These are phyloP conservation scores for Comarum palustre DNA, from an alignment of 306 rosid species.

Conservation along the genomic window DNA sequence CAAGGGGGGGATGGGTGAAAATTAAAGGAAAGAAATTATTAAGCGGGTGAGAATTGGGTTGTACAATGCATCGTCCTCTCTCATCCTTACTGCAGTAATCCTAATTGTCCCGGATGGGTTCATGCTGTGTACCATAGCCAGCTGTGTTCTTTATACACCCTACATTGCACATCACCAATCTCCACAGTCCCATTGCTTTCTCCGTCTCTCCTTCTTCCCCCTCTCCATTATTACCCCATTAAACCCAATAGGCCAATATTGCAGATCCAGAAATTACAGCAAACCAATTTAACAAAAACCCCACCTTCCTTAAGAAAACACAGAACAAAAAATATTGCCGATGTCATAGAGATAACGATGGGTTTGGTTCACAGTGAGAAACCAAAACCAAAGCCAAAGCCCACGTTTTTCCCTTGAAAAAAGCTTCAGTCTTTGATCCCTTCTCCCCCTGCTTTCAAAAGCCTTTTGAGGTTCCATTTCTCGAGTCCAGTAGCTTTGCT, in stretches of 20 bases:
- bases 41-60: background rate
- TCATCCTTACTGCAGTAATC: background rate
- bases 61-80: background rate
- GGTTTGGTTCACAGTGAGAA: background rate
- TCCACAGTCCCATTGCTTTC: background rate
- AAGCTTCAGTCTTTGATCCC: conserved; percentile 5
- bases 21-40: background rate
- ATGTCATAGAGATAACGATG: background rate
- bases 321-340: background rate
- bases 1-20: background rate
- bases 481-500: background rate
- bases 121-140: background rate
- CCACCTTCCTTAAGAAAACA: background rate
- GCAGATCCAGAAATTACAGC: background rate
- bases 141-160: background rate
- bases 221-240: background rate
- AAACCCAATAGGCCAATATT: background rate
- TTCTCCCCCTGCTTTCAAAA: conserved; percentile 5
- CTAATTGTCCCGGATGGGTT: background rate
- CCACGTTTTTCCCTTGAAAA: conserved; percentile 9
- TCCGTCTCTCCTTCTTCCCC: background rate
- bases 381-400: background rate
- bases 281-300: background rate
- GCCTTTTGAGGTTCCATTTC: background rate
- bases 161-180: background rate